Evolutionary conservation across 2,329 filamentous ascomycete genomes (phyloP).

Genomic region (Penicillium sp.): DNA sequence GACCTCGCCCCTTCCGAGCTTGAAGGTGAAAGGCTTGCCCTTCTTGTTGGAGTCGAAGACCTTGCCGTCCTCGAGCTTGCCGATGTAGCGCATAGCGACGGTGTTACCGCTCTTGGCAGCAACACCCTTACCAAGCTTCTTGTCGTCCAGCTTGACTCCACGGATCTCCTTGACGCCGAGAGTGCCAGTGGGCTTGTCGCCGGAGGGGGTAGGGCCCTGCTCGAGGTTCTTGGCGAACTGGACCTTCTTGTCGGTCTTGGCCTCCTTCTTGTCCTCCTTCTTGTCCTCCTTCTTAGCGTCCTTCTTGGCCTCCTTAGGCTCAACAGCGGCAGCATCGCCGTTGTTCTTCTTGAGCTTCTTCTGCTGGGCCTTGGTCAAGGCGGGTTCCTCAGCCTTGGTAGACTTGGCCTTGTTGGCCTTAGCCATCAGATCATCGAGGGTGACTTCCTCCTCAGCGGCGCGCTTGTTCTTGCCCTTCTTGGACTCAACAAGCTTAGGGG

Average conservation of each 20-base stretch:
- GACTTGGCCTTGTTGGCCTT: slow-evolving; percentile 61
- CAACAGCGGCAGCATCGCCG: slow-evolving; percentile 69
- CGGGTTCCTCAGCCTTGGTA: slow-evolving; percentile 60
- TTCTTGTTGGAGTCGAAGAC: slow-evolving; percentile 99
- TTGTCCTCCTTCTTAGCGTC: slow-evolving; percentile 72
- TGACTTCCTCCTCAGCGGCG: slow-evolving; percentile 67
- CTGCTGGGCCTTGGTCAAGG: slow-evolving; percentile 91
- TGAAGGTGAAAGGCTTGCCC: slow-evolving; percentile 95
- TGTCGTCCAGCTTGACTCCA: slow-evolving; percentile 92
- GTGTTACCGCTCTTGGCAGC: slow-evolving; percentile 86
- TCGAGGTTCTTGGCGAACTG: slow-evolving; percentile 99
- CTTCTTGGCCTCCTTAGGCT: slow-evolving; percentile 55
- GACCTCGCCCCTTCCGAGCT: slow-evolving; percentile 88
- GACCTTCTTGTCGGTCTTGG: slow-evolving; percentile 84
- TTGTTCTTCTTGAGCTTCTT: slow-evolving; percentile 99
- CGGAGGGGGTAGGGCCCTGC: slow-evolving; percentile 81
- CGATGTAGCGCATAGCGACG: slow-evolving; percentile 95
- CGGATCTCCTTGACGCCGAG: slow-evolving; percentile 75
- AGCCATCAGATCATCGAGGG: slow-evolving; percentile 79
- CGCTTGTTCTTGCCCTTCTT: slow-evolving; percentile 90
- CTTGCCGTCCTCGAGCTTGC: slow-evolving; percentile 92
- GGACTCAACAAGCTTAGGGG: slow-evolving; percentile 49
- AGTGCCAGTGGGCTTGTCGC: slow-evolving; percentile 54
- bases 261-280: slow-evolving; percentile 54
- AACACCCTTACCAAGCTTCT: slow-evolving; percentile 82